Percentiles rank a stretch among this genome's conserved stretches.
Conservation (phyloP, 176 grass and related monocot species). For the Phragmites australis region DNA sequence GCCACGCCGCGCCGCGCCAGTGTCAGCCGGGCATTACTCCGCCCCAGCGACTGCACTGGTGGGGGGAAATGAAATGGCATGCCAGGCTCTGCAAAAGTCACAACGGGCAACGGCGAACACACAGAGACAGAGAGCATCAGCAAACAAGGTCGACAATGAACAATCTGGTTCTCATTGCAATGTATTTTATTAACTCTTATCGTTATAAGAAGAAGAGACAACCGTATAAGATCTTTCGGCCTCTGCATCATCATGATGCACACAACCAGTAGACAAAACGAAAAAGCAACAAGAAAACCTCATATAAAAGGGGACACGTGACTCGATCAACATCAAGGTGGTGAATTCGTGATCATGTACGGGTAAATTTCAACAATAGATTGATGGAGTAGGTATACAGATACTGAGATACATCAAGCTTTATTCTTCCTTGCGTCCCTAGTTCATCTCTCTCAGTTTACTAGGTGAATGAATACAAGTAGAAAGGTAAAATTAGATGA, state of each 20-base stretch:
- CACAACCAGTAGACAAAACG: no score
- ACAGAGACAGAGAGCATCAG: not conserved
- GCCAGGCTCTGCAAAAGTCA: not conserved
- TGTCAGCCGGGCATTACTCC: constrained; percentile 35
- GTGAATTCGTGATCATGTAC: no score
- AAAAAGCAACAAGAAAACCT: no score
- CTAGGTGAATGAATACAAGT: not conserved
- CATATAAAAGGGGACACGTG: no score
- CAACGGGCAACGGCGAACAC: constrained; percentile 2
- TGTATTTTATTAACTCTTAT: no score
- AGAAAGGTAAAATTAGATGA: no score
- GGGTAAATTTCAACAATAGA: not conserved
- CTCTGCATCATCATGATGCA: no score
- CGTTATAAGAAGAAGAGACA: not conserved
- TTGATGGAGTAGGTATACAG: not conserved
- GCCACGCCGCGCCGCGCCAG: not conserved
- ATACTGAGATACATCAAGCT: not conserved
- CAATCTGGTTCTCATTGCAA: not conserved
- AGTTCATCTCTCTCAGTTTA: not conserved
- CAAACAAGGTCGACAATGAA: not conserved
- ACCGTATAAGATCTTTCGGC: no score
- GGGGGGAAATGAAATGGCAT: not conserved
- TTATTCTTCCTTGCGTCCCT: not conserved
- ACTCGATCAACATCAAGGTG: no score
- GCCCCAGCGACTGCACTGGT: not conserved